Percentiles rank a stretch among this genome's conserved stretches.
Conservation (phyloP, 192 early-diverging fungal genomes). For the Jimgerdemannia flammicorona region DNA sequence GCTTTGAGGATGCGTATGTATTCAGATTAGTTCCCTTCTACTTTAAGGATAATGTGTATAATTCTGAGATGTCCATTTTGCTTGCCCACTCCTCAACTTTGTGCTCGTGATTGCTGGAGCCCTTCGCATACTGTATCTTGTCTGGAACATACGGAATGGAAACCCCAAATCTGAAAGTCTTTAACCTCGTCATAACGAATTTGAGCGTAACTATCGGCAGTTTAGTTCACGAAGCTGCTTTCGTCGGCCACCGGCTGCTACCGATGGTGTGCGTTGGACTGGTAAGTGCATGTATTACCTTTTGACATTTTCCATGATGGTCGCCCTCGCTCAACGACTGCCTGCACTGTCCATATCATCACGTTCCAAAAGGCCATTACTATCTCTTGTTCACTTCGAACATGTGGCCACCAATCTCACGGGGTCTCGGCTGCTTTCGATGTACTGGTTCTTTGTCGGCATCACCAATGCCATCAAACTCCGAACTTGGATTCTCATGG, state of each 20-base stretch:
- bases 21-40: not conserved
- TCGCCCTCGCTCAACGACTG: slow-evolving; percentile 24
- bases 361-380: slow-evolving; percentile 14
- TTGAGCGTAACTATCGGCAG: not conserved
- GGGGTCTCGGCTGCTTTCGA: slow-evolving; percentile 48
- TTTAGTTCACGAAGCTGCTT: not conserved
- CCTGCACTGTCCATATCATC: not conserved
- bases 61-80: not conserved
- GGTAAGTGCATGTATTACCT: slow-evolving; percentile 5
- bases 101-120: not conserved
- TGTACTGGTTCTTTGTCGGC: slow-evolving; percentile 53
- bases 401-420: slow-evolving; percentile 26
- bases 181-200: not conserved
- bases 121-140: not conserved
- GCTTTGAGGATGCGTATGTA: slow-evolving; percentile 4
- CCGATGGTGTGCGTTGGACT: not conserved
- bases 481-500: slow-evolving; percentile 21
- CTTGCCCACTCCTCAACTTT: slow-evolving; percentile 9
- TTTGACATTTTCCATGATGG: slow-evolving; percentile 17
- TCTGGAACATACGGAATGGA: not conserved
- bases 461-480: slow-evolving; percentile 34
- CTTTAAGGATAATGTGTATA: not conserved
- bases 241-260: not conserved
- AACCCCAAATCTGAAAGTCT: no score
- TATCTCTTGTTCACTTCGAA: slow-evolving; percentile 22